These are phyloP conservation scores for Angophora floribunda DNA, from an alignment of 345 rosid genomes.

Conservation along the genomic window DNA sequence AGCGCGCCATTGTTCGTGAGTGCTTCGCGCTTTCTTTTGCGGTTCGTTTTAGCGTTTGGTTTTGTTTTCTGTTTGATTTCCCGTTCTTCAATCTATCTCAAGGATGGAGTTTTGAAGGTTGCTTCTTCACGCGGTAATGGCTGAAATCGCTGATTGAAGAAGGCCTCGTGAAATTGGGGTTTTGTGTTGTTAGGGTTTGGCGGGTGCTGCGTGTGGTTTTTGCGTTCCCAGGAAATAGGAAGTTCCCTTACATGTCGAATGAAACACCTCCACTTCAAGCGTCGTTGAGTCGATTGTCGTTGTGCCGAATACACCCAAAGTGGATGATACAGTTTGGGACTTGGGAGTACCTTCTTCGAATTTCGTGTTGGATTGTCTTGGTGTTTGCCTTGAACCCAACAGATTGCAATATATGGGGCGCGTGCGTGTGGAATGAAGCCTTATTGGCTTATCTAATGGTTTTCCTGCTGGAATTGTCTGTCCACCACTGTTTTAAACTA, in stretches of 20 bases:
- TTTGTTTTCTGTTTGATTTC: background rate
- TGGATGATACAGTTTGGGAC: background rate
- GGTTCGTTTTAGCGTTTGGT: too few species aligned
- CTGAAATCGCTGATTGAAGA: background rate
- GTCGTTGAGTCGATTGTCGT: background rate
- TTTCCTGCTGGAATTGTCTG: background rate
- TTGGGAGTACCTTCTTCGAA: background rate
- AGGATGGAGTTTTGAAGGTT: background rate
- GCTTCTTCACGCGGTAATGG: background rate
- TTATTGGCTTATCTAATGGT: background rate
- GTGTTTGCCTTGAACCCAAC: background rate
- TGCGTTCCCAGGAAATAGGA: background rate
- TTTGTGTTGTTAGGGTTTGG: background rate
- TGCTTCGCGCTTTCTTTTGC: background rate
- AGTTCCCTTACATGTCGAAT: too few species aligned
- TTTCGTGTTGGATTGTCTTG: background rate
- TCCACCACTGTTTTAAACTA: background rate
- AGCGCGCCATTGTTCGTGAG: constrained; percentile 10
- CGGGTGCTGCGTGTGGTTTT: background rate
- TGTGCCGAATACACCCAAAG: background rate
- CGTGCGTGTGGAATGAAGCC: background rate
- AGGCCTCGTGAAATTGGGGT: background rate
- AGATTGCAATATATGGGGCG: background rate
- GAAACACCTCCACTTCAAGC: background rate
- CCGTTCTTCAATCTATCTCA: background rate